Evolutionary conservation across 768 basidiomycete species (phyloP), one percentile per base, ranked within the genome.

Genomic region (Psilocybe sp.): DNA sequence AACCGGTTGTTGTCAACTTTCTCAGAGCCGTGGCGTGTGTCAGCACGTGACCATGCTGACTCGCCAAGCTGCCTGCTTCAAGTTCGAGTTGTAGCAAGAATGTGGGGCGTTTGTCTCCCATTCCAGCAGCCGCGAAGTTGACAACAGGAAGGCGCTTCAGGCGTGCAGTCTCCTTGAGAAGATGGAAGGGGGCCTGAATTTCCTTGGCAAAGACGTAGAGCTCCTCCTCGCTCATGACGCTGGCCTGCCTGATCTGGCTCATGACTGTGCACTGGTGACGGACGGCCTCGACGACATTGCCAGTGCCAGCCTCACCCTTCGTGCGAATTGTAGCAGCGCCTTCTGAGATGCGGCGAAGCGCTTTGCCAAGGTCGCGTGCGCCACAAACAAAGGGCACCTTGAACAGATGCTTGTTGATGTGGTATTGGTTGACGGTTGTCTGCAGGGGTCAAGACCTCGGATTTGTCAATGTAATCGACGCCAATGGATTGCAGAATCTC

Each of bases 291-390:
- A 92, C 88, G 42, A 92, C 87, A 63, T 93, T 93, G 37, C 91
- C 91, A 0, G 91, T 92, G 15, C 91, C 91, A 14, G 87, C 87
- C 67, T 91, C 88, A 47, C 93, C 96, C 72, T 98, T 99, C 51
- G 96, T 98, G 58, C 97, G 92, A 71, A 99, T 94, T 80, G 98
- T 94, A 0, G 97, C 92, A 1, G 96, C 96, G 40, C 97, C 97
- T 68, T 99, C 97, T 18, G 90, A 91, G 60, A 99, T 97, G 54
- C 97, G 85, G 36, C 97, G 86, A 5, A 99, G 78, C 3, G 97
- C 97, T 69, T 98, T 95, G 47, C 97, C 97, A 28, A 99, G 82
- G 68, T 96, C 87, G 47, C 91, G 87, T 50, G 92, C 91, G 50
- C 97, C 97, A 59, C 95, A 98, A 2, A 99, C 97, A 61, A 98